Evolutionary conservation across 345 rosid genomes (phyloP), one percentile per base, ranked within the genome.

Genomic region (Aethionema arabicum): DNA sequence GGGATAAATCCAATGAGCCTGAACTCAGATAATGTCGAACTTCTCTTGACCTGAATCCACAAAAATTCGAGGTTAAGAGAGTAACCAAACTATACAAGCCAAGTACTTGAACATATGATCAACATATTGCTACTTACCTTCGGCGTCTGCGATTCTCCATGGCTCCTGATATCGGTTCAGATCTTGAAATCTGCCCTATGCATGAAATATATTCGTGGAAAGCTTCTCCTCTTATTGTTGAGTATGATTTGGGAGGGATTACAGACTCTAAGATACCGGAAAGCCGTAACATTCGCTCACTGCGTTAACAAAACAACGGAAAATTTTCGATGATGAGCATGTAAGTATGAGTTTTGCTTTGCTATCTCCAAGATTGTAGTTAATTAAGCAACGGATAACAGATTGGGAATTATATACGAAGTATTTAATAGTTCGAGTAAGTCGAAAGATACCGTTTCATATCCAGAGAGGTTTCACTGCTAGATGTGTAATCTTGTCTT

Each of bases 151-250:
- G 55, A 30, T 47, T 61, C 68, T 65, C 61, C 29, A 32, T 69
- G 72, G 73, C 73, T 37, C 66, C 69, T 1, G 85, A 78, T 61
- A 82, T 36, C 65, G 83, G 66, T 77, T 83, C 88, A 8, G 80
- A 75, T 77, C 83, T 82, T 59, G 95, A 82, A 56, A 95, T 90
- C 66, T 65, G 60, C 43, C 85, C 61, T 55, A 95, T 67, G 36
- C 83, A 83, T 59, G 96, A 86, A 57, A 81, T 65, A 63, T 87
- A 95, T 66, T 95, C 97, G 44, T 80, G 78, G 50, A 79, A 80
- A 46, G 87, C 79, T 50, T 55, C 50, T 52, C 92, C 95, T 77
- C 77, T 86, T 69, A 85, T 45, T 9, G 77, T 64, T 76, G 74
- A 66, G 63, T 58, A 71, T 58, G 76, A 74, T 74, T 84, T 80